Evolutionary conservation across 2,329 filamentous ascomycete species (phyloP).

Genomic region (Gliomastix tumulicola): DNA sequence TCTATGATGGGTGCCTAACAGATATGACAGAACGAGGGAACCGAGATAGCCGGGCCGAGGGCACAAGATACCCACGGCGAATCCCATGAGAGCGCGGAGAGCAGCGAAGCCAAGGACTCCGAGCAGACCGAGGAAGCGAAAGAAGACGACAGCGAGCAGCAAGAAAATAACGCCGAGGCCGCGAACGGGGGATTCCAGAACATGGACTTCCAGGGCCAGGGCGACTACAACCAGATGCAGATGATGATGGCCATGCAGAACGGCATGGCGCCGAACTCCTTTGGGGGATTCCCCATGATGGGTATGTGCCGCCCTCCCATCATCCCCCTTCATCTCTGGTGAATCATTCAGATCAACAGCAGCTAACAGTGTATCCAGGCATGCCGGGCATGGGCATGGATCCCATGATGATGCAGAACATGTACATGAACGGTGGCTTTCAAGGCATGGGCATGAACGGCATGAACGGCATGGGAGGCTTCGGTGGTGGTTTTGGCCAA

Average conservation of each 20-base stretch:
- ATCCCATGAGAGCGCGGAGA: too few species aligned
- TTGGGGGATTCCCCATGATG: constrained; percentile 70
- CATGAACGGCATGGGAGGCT: constrained; percentile 76
- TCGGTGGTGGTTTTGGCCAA: constrained; percentile 53
- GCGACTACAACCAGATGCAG: constrained; percentile 71
- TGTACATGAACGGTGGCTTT: constrained; percentile 75
- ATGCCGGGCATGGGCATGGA: constrained; percentile 77
- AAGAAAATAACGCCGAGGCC: constrained; percentile 12
- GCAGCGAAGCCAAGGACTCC: too few species aligned
- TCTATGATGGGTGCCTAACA: too few species aligned
- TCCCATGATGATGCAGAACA: constrained; percentile 66
- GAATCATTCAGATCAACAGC: too few species aligned
- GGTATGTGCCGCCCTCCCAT: constrained; percentile 58
- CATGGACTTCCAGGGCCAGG: constrained; percentile 42
- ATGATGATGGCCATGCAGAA: constrained; percentile 74
- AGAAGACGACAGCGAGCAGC: constrained; percentile 9
- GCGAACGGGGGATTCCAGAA: constrained; percentile 37
- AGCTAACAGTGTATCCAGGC: too few species aligned
- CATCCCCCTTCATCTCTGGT: too few species aligned
- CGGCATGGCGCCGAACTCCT: constrained; percentile 49
- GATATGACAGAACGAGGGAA: too few species aligned
- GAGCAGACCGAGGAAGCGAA: constrained; percentile 7
- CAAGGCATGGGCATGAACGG: constrained; percentile 71
- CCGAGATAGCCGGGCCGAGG: too few species aligned
- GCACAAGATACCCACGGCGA: too few species aligned